Evolutionary conservation across 2,329 filamentous ascomycete genomes (phyloP).

Genomic region (Calcarisporium arbuscula): DNA sequence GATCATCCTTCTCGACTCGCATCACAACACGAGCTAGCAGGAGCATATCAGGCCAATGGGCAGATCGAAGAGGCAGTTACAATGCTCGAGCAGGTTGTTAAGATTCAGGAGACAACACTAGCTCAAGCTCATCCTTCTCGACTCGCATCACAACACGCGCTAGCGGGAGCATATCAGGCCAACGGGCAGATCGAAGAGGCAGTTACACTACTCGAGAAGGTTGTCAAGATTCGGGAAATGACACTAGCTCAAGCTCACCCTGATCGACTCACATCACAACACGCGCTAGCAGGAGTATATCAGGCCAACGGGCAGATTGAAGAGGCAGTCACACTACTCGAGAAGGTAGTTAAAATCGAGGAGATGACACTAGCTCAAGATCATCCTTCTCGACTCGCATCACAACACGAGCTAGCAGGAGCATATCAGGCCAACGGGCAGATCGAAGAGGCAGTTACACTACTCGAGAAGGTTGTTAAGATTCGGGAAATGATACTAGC

Average conservation of each 20-base stretch:
- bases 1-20: conserved; percentile 4
- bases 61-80: conserved; percentile 2
- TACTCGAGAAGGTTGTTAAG: conserved; percentile 5
- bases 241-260: neutral
- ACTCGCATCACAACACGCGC: conserved; percentile 3
- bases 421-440: conserved; percentile 7
- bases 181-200: conserved; percentile 7
- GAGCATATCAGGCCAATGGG: conserved; percentile 4
- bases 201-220: neutral
- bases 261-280: neutral
- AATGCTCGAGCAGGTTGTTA: conserved; percentile 5
- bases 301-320: conserved; percentile 2
- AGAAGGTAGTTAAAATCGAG: neutral
- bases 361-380: conserved; percentile 1
- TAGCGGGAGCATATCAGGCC: conserved; percentile 4
- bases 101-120: conserved; percentile 1
- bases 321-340: conserved; percentile 4
- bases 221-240: conserved; percentile 4
- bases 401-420: conserved; percentile 3
- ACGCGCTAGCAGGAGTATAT: conserved; percentile 5
- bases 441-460: conserved; percentile 3
- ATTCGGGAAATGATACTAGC: conserved; percentile 1
- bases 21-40: conserved; percentile 6
- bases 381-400: conserved; percentile 1
- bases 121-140: conserved; percentile 2